Base-by-base conservation (phyloP, 2,329 filamentous ascomycete species). In the Aspergillus carbonarius region DNA sequence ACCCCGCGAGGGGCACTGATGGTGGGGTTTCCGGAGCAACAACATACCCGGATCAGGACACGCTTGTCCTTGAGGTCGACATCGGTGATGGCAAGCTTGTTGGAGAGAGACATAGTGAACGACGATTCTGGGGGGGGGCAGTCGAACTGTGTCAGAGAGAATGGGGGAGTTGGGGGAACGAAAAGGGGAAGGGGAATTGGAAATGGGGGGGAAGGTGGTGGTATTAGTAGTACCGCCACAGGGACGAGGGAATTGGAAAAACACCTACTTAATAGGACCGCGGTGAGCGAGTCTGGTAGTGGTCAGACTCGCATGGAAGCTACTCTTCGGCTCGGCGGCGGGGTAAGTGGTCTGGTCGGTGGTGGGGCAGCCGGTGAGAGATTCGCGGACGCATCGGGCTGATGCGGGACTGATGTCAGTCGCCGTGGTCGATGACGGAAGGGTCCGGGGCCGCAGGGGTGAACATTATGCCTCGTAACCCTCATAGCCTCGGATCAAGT, bases 41-140 rank as follows among this genome's bases (percentile, higher is more conserved):
- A 27, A 82, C 90, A 79, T 85, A 96, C 95, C 74, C 95, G 90
- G 78, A 99, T 97, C 72, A 99, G 85, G 79, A 98, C 95, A 72
- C 93, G 88, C 88, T 99, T 99, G 86, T 85, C 93, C 87, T 96
- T 96, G 80, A 99, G 85, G 81, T 99, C 93, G 73, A 96, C 88
- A 76, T 99, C 93, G 68, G 88, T 91, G 80, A 99, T 97, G 69
- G 92, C 91, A 72, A 99, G 91, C 86, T 99, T 99, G 87, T 88
- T 97, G 72, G 93, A 91, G 76, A 99, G 91, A 88, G 95, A 98
- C 95, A 99, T 99, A 60, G 56, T 75, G 59, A 55, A 53, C 48
- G 54, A 48, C 63, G 61, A 57, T 65, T 61, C 48, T 56, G 60
- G 35, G 56, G 23, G 60, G 35, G 56, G 23, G 61, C 25, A 55